These are phyloP conservation scores for Paracoccidioides brasiliensis DNA, from an alignment of 2,329 filamentous ascomycete species.

Conservation along the genomic window DNA sequence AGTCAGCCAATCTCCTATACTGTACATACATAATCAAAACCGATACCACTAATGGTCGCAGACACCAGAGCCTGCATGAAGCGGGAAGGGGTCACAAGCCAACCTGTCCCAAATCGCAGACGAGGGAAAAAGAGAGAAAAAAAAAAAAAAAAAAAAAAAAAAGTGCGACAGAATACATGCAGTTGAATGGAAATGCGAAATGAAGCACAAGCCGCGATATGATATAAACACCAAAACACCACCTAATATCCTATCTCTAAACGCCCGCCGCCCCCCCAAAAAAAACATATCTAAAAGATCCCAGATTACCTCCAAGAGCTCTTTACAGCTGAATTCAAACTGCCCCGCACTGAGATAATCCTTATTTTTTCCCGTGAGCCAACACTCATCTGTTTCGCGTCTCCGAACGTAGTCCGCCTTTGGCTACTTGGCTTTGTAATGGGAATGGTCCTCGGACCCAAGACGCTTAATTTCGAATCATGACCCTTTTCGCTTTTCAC, in stretches of 20 bases:
- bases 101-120: not conserved
- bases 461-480: slow-evolving; percentile 42
- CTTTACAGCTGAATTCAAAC: slow-evolving; percentile 17
- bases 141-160: not conserved
- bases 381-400: slow-evolving; percentile 27
- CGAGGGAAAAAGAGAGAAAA: not conserved
- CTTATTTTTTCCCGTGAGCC: slow-evolving; percentile 27
- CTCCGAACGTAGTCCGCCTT: slow-evolving; percentile 31
- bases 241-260: not conserved
- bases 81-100: no score
- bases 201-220: not conserved
- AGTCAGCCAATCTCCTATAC: no score
- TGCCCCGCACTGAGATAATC: slow-evolving; percentile 24
- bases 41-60: not conserved
- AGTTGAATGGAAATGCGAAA: not conserved
- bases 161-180: not conserved
- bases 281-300: slow-evolving; percentile 2
- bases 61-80: not conserved
- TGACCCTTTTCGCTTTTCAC: slow-evolving; percentile 47
- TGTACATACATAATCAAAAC: not conserved
- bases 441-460: slow-evolving; percentile 48
- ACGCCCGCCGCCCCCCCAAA: not conserved
- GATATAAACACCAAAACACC: not conserved
- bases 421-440: slow-evolving; percentile 41
- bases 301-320: slow-evolving; percentile 17